These are phyloP conservation scores for slime mould (Dictyostelium discoideum) DNA, from an alignment of 78 protist genomes.

Conservation along the genomic window DNA sequence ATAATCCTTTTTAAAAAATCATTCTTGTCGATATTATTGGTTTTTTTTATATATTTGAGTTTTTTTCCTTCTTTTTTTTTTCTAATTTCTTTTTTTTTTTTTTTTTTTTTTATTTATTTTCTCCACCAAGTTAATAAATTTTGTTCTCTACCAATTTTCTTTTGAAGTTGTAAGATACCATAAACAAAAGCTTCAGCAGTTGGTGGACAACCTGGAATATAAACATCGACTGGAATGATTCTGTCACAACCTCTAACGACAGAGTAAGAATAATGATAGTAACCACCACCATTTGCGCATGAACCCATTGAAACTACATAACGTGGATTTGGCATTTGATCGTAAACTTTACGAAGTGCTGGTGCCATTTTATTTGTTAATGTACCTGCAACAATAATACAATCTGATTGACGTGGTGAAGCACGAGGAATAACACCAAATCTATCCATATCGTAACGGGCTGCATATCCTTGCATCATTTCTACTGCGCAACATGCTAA, in stretches of 20 bases:
- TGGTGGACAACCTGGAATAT: conserved; percentile 99
- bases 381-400: conserved; percentile 98
- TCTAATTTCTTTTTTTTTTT: background rate
- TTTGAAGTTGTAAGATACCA: conserved; percentile 94
- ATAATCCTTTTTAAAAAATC: background rate
- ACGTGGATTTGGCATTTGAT: conserved; percentile 92
- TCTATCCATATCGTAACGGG: conserved; percentile 97
- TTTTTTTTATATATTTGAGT: background rate
- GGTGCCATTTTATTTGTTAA: conserved; percentile 99
- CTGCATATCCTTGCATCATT: conserved; percentile 97
- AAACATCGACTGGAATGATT: conserved; percentile 97
- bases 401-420: conserved; percentile 96
- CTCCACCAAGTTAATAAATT: conserved; percentile 79
- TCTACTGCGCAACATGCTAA: conserved; percentile 99
- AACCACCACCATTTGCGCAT: conserved; percentile 99
- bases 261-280: conserved; percentile 97
- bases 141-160: conserved; percentile 89
- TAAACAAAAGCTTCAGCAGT: conserved; percentile 97
- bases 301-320: conserved; percentile 98
- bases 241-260: conserved; percentile 98
- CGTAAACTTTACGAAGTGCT: conserved; percentile 95
- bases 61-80: conserved; percentile 37
- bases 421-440: conserved; percentile 96
- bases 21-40: background rate
- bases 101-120: conserved; percentile 27